These are phyloP conservation scores for Bodo saltans DNA, from an alignment of 78 protist genomes.

Conservation along the genomic window DNA sequence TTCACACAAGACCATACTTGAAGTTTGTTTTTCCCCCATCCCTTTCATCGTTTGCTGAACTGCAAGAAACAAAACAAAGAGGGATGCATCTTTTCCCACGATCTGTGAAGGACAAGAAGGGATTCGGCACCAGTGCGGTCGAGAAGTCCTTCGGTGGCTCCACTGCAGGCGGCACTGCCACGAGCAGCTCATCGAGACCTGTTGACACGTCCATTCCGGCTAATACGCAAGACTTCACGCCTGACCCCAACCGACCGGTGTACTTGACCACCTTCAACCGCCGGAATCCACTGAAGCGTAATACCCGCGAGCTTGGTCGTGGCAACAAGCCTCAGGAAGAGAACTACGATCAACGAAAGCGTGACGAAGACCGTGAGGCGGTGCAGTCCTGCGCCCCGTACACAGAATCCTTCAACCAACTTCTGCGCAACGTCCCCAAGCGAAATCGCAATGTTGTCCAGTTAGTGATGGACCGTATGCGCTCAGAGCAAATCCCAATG, in stretches of 20 bases:
- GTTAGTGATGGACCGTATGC: not conserved
- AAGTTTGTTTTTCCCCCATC: not conserved
- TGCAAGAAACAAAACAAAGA: constrained; percentile 3
- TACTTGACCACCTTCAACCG: constrained; percentile 1
- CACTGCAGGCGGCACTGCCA: not conserved
- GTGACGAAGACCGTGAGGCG: constrained; percentile 21
- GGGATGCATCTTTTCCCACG: constrained; percentile 16
- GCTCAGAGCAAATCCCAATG: not conserved
- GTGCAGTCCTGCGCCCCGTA: constrained; percentile 4
- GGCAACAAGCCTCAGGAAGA: not conserved
- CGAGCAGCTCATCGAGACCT: not conserved
- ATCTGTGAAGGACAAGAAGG: not conserved
- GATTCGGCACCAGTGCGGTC: not conserved
- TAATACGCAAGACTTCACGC: not conserved
- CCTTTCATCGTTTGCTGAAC: not conserved
- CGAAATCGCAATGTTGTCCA: constrained; percentile 4
- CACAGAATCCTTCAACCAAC: not conserved
- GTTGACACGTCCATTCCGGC: not conserved
- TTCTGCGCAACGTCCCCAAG: constrained; percentile 1
- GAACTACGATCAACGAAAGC: not conserved
- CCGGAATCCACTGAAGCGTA: not conserved
- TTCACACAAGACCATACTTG: not conserved
- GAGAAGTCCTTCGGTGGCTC: constrained; percentile 1
- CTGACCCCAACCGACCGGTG: not conserved
- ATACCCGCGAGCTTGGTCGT: not conserved